Percentiles rank a stretch among this genome's conserved stretches.
phyloP scores from a whole-genome alignment of 2,329 filamentous ascomycete species.

The Fonsecaea nubica region DNA sequence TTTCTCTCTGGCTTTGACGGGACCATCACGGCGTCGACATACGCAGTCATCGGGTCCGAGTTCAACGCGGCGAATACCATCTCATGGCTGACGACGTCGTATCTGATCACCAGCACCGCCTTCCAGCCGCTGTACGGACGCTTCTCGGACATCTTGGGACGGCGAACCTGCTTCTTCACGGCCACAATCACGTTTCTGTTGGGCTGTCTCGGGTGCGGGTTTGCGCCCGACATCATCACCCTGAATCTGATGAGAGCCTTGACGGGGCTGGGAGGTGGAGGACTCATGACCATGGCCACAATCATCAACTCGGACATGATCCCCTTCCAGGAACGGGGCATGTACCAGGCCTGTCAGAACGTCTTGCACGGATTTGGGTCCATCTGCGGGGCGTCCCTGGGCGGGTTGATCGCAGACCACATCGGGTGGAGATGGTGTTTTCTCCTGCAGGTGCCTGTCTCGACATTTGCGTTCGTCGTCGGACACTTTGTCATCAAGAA shows the following conservation, averaged over 20 bases:
- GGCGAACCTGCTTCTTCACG: slow-evolving; percentile 64
- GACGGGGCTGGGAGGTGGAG: slow-evolving; percentile 67
- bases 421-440: slow-evolving; percentile 82
- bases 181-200: slow-evolving; percentile 61
- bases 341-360: slow-evolving; percentile 63
- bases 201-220: slow-evolving; percentile 65
- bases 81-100: slow-evolving; percentile 64
- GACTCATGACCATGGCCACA: slow-evolving; percentile 65
- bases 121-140: slow-evolving; percentile 71
- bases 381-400: slow-evolving; percentile 65
- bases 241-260: slow-evolving; percentile 68
- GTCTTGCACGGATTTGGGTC: slow-evolving; percentile 67
- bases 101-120: slow-evolving; percentile 69
- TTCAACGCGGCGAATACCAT: slow-evolving; percentile 55
- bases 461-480: slow-evolving; percentile 60
- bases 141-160: slow-evolving; percentile 66
- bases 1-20: slow-evolving; percentile 64
- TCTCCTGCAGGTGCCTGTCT: slow-evolving; percentile 71
- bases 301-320: slow-evolving; percentile 69
- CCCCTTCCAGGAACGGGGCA: slow-evolving; percentile 64
- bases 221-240: slow-evolving; percentile 62
- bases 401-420: slow-evolving; percentile 72
- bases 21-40: slow-evolving; percentile 54
- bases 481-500: slow-evolving; percentile 62
- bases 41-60: slow-evolving; percentile 56